phyloP scores from a whole-genome alignment of 345 rosid species.

The Gossypium turneri region DNA sequence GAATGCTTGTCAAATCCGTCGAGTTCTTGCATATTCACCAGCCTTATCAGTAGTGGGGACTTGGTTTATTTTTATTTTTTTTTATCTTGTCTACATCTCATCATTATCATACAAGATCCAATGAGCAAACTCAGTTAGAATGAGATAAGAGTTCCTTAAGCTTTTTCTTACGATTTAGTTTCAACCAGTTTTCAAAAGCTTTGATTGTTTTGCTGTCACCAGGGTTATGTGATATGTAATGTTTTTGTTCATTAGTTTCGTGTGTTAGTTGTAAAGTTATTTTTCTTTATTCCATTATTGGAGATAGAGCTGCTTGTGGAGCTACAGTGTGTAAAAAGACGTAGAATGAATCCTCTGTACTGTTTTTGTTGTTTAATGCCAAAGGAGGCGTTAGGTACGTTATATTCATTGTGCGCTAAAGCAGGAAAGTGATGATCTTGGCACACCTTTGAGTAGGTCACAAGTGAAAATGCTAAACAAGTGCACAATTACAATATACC shows the following conservation, averaged over 20 bases:
- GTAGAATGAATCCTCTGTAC: neutral
- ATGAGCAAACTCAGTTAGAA: conserved; percentile 3
- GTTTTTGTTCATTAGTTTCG: conserved; percentile 5
- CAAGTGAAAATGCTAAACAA: conserved; percentile 28
- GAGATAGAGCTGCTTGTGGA: conserved; percentile 1
- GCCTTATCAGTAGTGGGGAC: conserved; percentile 21
- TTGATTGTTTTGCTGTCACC: neutral
- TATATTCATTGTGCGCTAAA: conserved; percentile 19
- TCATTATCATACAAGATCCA: neutral
- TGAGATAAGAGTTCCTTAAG: neutral
- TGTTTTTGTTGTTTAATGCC: conserved; percentile 17
- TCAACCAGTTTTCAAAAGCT: conserved; percentile 4
- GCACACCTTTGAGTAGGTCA: conserved; percentile 37
- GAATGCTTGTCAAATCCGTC: neutral
- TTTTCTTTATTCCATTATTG: neutral
- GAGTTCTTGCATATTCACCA: neutral
- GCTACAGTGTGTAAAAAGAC: conserved; percentile 14
- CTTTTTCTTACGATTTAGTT: neutral
- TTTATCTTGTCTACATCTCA: neutral
- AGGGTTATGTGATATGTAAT: neutral
- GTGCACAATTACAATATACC: conserved; percentile 23
- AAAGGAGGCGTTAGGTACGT: conserved; percentile 21
- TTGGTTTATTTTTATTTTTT: neutral
- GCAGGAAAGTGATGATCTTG: conserved; percentile 19
- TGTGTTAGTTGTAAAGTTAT: conserved; percentile 11